phyloP scores from a whole-genome alignment of 306 rosid genomes.

The Cucumis cinereus region DNA sequence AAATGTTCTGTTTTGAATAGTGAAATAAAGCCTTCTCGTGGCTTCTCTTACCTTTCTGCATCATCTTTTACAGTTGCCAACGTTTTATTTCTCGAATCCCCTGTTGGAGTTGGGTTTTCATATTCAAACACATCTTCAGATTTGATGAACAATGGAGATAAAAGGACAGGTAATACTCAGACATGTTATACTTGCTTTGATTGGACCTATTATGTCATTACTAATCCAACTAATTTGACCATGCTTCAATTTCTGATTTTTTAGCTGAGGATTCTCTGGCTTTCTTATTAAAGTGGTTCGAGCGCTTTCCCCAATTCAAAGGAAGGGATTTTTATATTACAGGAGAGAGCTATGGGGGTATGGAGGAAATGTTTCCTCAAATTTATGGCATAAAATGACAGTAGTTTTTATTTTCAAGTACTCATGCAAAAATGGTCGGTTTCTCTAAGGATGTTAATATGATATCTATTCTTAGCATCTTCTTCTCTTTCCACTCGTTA shows the following conservation, averaged over 20 bases:
- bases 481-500: neutral
- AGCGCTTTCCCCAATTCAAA: slow-evolving; percentile 69
- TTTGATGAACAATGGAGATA: slow-evolving; percentile 52
- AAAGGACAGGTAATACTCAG: slow-evolving; percentile 45
- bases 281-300: slow-evolving; percentile 68
- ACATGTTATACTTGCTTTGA: slow-evolving; percentile 3
- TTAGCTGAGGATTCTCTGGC: slow-evolving; percentile 59
- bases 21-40: neutral
- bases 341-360: slow-evolving; percentile 97
- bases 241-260: slow-evolving; percentile 3
- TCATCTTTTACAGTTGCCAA: slow-evolving; percentile 57
- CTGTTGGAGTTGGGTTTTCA: slow-evolving; percentile 93
- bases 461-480: neutral
- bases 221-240: slow-evolving; percentile 4
- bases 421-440: neutral
- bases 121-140: slow-evolving; percentile 73
- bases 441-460: neutral
- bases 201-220: neutral
- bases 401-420: neutral
- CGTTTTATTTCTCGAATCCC: slow-evolving; percentile 65
- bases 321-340: slow-evolving; percentile 49
- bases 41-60: neutral
- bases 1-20: neutral
- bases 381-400: neutral
- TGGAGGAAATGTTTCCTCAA: neutral